phyloP scores from a whole-genome alignment of 192 early-diverging fungal species.

The Diversispora eburnea region DNA sequence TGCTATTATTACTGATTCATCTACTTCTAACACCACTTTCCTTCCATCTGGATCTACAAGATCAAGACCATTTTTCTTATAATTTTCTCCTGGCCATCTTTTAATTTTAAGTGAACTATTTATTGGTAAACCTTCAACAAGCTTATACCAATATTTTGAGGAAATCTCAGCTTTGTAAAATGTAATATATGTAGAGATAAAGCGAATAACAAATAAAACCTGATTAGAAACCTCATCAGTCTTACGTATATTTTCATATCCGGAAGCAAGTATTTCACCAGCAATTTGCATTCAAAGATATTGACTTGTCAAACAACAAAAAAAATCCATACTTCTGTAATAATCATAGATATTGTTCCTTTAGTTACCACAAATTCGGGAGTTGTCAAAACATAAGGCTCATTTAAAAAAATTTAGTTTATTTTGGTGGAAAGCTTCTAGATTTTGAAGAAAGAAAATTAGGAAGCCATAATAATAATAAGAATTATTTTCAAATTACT shows the following conservation, averaged over 20 bases:
- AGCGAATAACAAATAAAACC: neutral
- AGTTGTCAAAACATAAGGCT: neutral
- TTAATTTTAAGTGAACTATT: no score
- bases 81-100: no score
- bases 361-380: neutral
- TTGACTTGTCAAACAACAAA: neutral
- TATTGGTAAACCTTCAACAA: no score
- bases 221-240: neutral
- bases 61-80: no score
- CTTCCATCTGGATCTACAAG: no score
- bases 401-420: neutral
- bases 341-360: no score
- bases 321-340: neutral
- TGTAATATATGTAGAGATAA: neutral
- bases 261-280: neutral
- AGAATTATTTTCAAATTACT: neutral
- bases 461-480: neutral
- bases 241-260: neutral
- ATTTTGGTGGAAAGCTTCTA: neutral
- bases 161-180: no score
- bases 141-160: no score
- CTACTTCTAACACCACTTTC: no score
- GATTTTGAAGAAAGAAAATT: conserved; percentile 7
- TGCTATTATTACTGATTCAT: no score
- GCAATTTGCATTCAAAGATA: conserved; percentile 2